Evolutionary conservation across 129 eudicot species (phyloP), one percentile per base, ranked within the genome.

Genomic region (Centaurea solstitialis): DNA sequence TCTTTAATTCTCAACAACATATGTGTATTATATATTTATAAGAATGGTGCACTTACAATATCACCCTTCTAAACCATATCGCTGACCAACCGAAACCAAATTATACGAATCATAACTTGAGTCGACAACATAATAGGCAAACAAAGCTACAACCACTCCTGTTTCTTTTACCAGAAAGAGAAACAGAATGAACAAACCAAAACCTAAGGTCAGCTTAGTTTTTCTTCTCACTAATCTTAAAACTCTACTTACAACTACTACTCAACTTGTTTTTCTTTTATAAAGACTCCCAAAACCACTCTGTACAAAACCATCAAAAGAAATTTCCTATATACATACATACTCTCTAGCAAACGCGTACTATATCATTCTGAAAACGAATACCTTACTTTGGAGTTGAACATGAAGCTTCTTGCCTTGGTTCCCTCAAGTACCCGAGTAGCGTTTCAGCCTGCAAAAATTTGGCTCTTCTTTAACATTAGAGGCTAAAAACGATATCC

Each of bases 381-480:
- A 76, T 76, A 71, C 81, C 86, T 87, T 66, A 80, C 77, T 85
- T 90, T n/a, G 97, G 93, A 80, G 83, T 89, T 79, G 94, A 90
- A 71, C 89, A 62, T 28, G 94, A 90, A 85, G 94, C 97, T 82
- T 94, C 97, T 76, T 87, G 94, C 74, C 97, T 90, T 85, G 94
- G 87, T 82, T 90, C 98, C 84, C 97, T 94, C 82, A 94, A 76
- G 86, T 87, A 89, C 33, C 86, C 91, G 8, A 94, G 88, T 28
- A 94, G 89, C 3, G 83, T 87, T 81, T 94, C 98, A 73, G 97
- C 98, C 97, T 94, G 97, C 87, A 82, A 71, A 40, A 21, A 13
- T 11, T 35, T 20, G 12, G 0, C 4, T 33, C 11, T 66, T 21
- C n/a, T n/a, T 28, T n/a, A 77, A 53, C 62, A 57, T 77, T 53